Conservation (phyloP, 179 eudicot species). For the Vitellaria paradoxa region DNA sequence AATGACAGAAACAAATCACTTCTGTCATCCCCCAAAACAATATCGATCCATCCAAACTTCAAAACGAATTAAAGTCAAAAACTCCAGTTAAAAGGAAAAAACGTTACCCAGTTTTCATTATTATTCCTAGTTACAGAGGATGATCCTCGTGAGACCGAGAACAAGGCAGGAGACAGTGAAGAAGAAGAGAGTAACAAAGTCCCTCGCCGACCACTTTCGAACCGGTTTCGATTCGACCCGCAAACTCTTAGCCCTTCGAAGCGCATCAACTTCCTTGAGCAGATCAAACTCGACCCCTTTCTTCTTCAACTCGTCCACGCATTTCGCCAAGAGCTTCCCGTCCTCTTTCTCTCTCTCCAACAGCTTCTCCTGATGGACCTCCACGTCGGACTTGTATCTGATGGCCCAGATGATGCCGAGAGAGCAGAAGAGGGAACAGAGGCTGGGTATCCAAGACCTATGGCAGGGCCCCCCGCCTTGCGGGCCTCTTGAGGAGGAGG, state of each 20-base stretch:
- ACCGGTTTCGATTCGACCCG: conserved; percentile 55
- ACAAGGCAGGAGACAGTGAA: conserved; percentile 59
- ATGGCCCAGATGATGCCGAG: conserved; percentile 74
- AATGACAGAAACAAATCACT: no score
- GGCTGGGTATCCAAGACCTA: conserved; percentile 74
- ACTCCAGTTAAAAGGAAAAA: no score
- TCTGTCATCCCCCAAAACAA: no score
- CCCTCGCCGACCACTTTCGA: conserved; percentile 74
- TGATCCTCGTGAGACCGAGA: conserved; percentile 61
- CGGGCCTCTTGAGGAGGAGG: conserved; percentile 31
- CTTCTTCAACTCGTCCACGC: conserved; percentile 79
- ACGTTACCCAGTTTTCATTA: no score
- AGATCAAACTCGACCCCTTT: conserved; percentile 86
- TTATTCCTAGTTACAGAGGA: conserved; percentile 46
- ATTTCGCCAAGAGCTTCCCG: conserved; percentile 59
- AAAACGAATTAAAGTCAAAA: no score
- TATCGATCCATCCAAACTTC: no score
- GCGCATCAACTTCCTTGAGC: conserved; percentile 87
- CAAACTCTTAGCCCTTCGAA: conserved; percentile 83
- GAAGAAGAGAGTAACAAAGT: conserved; percentile 68
- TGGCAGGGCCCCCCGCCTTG: conserved; percentile 27
- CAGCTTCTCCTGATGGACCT: conserved; percentile 67
- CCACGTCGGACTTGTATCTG: conserved; percentile 74
- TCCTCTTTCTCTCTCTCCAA: conserved; percentile 83
- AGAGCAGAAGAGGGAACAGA: conserved; percentile 65